Conservation (phyloP, 805 yeast species). For the Danielozyma ontarioensis region DNA sequence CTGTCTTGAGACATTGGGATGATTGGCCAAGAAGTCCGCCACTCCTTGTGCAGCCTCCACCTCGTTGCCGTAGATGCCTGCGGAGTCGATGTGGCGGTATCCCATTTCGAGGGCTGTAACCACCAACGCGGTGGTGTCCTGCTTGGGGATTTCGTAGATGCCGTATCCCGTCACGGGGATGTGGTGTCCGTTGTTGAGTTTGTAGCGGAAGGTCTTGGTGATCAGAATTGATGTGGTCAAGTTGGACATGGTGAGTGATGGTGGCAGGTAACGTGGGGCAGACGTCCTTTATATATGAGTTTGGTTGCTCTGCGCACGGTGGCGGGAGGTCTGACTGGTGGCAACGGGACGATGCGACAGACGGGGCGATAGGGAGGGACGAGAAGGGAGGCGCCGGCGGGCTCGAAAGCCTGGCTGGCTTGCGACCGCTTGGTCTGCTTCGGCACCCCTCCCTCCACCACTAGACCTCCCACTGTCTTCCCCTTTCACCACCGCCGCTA, state of each 20-base stretch:
- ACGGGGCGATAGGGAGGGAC: too few species aligned
- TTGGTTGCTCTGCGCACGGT: too few species aligned
- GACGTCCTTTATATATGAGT: too few species aligned
- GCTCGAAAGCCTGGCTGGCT: too few species aligned
- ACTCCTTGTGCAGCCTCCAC: constrained; percentile 57
- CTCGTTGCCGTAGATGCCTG: constrained; percentile 65
- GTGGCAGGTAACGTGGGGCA: too few species aligned
- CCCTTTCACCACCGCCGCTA: too few species aligned
- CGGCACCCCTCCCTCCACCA: too few species aligned
- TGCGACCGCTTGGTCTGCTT: too few species aligned
- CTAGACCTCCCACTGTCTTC: too few species aligned
- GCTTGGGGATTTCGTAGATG: constrained; percentile 39
- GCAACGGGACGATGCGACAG: too few species aligned
- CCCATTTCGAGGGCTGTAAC: constrained; percentile 58
- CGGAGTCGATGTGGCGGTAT: constrained; percentile 72
- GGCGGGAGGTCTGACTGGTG: too few species aligned
- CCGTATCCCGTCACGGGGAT: constrained; percentile 60
- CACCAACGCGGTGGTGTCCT: constrained; percentile 39
- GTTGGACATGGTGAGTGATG: constrained; percentile 32
- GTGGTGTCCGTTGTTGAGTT: constrained; percentile 47
- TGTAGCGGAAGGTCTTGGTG: constrained; percentile 31
- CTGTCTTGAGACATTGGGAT: constrained; percentile 26
- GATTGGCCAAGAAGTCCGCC: constrained; percentile 43
- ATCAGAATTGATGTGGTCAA: constrained; percentile 30
- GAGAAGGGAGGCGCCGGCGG: too few species aligned